Base-by-base conservation (phyloP, 768 basidiomycete genomes). In the Clavaria fumosa region DNA sequence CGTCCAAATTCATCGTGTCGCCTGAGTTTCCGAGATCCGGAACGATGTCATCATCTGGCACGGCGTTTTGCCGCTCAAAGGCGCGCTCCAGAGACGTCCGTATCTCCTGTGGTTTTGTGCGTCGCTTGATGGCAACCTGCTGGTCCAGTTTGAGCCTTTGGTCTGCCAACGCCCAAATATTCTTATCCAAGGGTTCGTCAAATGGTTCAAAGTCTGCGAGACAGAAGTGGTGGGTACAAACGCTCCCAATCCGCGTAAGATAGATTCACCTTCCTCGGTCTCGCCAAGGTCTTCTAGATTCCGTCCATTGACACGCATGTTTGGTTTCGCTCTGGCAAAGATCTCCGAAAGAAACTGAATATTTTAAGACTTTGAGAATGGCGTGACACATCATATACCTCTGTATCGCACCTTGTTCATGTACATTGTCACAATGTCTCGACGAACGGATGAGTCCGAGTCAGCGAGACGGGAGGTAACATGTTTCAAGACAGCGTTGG, bases 171-270 rank as follows among this genome's bases (percentile, higher is more conserved):
- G 78, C 77, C 78, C 80, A 86, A 31, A 90, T 78, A 31, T 71
- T 70, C 35, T 82, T 61, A 52, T 91, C 88, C 22, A 93, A 69
- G 2, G 72, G 74, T 55, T 93, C 86, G 49, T 93, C 85, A 53
- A 89, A 93, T 2, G 73, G 67, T 49, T 89, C 83, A 46, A 73
- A 71, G 31, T 75, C 75, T 78, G 43, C 17, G n/a, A n/a, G n/a
- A n/a, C n/a, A n/a, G n/a, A n/a, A n/a, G n/a, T n/a, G n/a, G n/a
- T n/a, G n/a, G n/a, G n/a, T n/a, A n/a, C n/a, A n/a, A n/a, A n/a
- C n/a, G n/a, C n/a, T n/a, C n/a, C n/a, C n/a, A n/a, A n/a, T n/a
- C n/a, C n/a, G n/a, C n/a, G n/a, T n/a, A n/a, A n/a, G n/a, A n/a
- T n/a, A 19, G 30, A 24, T 56, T 37, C 35, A 72, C 78, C 70